Base-by-base conservation (phyloP, 352 stramenopile genomes). In the Phytophthora pisi region DNA sequence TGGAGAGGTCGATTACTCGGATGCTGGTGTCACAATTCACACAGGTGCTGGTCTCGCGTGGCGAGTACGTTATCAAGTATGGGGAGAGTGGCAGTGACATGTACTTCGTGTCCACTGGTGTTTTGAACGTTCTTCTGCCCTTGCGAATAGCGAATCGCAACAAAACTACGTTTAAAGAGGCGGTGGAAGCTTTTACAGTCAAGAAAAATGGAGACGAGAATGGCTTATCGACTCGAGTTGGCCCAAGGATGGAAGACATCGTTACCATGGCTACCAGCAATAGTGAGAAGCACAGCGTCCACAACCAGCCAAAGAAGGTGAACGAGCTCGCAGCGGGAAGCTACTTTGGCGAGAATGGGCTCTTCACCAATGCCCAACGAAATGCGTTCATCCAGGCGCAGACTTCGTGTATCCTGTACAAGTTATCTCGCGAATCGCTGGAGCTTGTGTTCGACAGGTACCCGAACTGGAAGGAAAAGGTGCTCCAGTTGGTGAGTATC, bases 21-120 rank as follows among this genome's bases (percentile, higher is more conserved):
- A 88, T 89, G 80, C 69, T 91, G 4, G 82, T 91, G 5, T 72
- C 77, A 0, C 79, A 89, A 50, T 86, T 91, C 62, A 80, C 61
- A 49, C 82, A 91, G 24, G 58, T 82, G 20, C 51, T 89, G 7
- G 66, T 86, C 1, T 68, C 84, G 3, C 68, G 74, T 24, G 76
- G 77, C 23, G 72, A 91, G 49, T 87, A 78, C 42, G 77, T 89
- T 11, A 88, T 72, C 58, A 73, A 71, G 20, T 81, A 77, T 18
- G 74, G 75, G 2, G 80, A 91, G 50, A 54, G 84, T 57, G 79
- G 81, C 4, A 79, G 71, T n/a, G 81, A 89, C 42, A 91, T 91
- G 81, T 89, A 72, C 56, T 89, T 91, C 47, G 81, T 91, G 1
- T 89, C 88, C 40, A 82, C 79, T 1, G 80, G 83, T 3, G 53